A percentile compares a stretch with the other conserved stretches of the same genome.
Evolutionary conservation across 257 asterid genomes (phyloP).

Genomic region (Echium plantagineum): DNA sequence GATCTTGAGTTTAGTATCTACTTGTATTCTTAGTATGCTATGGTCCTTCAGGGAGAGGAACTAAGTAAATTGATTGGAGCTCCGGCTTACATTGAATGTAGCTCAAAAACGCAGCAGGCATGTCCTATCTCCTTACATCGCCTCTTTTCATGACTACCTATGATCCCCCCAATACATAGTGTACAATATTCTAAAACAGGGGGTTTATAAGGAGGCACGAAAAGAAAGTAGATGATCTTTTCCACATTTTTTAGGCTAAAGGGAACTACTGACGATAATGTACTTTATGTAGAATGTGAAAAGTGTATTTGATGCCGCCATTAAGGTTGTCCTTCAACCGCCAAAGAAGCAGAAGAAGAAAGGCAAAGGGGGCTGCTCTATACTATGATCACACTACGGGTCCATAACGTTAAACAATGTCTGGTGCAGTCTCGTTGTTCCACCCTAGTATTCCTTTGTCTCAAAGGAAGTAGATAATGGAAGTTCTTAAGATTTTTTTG

Average conservation of each 20-base stretch:
- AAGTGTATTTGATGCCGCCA: constrained; percentile 46
- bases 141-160: too few species aligned
- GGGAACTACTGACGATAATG: not conserved
- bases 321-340: constrained; percentile 47
- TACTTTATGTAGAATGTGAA: constrained; percentile 36
- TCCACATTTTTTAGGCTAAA: too few species aligned
- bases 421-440: constrained; percentile 13
- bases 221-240: too few species aligned
- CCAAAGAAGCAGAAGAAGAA: constrained; percentile 48
- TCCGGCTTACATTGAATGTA: constrained; percentile 35
- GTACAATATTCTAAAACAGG: too few species aligned
- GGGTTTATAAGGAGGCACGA: too few species aligned
- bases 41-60: constrained; percentile 27
- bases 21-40: not conserved
- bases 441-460: constrained; percentile 21
- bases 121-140: not conserved
- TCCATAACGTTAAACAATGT: constrained; percentile 16
- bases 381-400: constrained; percentile 49
- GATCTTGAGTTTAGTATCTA: not conserved
- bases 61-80: constrained; percentile 33
- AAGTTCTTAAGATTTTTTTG: constrained; percentile 33
- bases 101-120: constrained; percentile 44
- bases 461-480: constrained; percentile 24
- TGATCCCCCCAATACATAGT: too few species aligned
- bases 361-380: constrained; percentile 40